Base-by-base conservation (phyloP, 495 filamentous ascomycete genomes). In the Pyrenula aspistea region DNA sequence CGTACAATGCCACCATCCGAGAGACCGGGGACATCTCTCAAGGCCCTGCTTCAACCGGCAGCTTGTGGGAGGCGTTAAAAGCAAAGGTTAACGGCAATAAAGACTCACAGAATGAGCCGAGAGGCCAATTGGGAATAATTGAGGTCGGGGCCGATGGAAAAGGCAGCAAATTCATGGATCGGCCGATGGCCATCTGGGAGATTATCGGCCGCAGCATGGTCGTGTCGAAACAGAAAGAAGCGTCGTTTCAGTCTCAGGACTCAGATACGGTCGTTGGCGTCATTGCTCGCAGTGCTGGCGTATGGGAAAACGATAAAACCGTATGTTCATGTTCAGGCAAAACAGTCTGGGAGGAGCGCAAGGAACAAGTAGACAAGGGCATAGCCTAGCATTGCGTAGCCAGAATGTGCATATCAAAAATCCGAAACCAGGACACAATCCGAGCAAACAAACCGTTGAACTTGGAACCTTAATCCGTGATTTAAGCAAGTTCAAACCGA, bases 241-340 rank as follows among this genome's bases (percentile, higher is more conserved):
- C 69, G 2, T 71, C 72, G 53, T 81, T 83, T 65, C 67, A 81
- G 59, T 74, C 73, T 60, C 85, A 91, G 62, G 88, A 94, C 63
- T 76, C 82, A 53, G 83, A 94, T 65, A 92, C 89, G 25, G 72
- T 95, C 48, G 86, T 95, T 4, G 93, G 93, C 25, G 90, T 97
- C 54, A 88, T 97, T 67, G 93, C 93, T 49, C 76, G 93, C 65
- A 95, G 89, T 71, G 91, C 93, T 22, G 93, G 93, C 12, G 85
- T 95, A 54, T 97, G 93, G 93, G 91, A 96, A 68, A 97, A 98
- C 65, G 90, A 96, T 67, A 98, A 96, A 78, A 96, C 87, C 63
- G 93, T 98, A 24, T 84, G 84, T 67, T 92, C 88, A 12, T 97
- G 93, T 70, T 94, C 89, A 48, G 93, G 93, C 2, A 96, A 98